Base-by-base conservation (phyloP, 1,139 yeast genomes). In the Geotrichum europaeum region DNA sequence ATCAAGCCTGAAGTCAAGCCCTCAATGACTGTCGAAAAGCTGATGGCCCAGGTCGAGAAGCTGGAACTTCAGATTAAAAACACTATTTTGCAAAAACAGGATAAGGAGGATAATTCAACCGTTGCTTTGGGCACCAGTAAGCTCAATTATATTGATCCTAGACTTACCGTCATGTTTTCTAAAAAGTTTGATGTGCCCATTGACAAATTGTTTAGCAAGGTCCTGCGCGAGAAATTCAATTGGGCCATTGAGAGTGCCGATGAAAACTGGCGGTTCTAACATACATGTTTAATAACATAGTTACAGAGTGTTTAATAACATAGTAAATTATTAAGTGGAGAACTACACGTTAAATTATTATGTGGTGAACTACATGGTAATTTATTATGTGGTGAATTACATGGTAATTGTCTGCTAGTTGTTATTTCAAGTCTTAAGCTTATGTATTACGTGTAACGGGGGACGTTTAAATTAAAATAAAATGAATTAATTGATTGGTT, bases 191-290 rank as follows among this genome's bases (percentile, higher is more conserved):
- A 84, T 62, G 97, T 94, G 30, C 98, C 98, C 13, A 87, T 94
- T 63, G 98, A 92, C 73, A 91, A 89, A 75, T 80, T 94, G 59
- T 91, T 94, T 68, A 87, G 97, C 28, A 91, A 90, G 75, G 88
- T 98, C 0, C 78, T 92, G 66, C 79, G 98, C 65, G 97, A 92
- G 54, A 92, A 92, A 77, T 92, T 92, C 75, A 86, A 84, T 59
- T 92, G 99, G 99, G 98, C 99, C 30, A 87, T 92, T 61, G 96
- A 92, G 72, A 85, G 94, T 57, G 92, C 86, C 4, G 97, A 88
- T 71, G 90, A 84, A 66, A 78, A 89, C 69, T 92, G 99, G 99
- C 80, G 84, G 67, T 91, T 91, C 70, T 90, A 73, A 67, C n/a
- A n/a, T n/a, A n/a, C n/a, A n/a, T n/a, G n/a, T n/a, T n/a, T n/a